Base-by-base conservation (phyloP, 768 basidiomycete genomes). In the Kwoniella mangroviensis region DNA sequence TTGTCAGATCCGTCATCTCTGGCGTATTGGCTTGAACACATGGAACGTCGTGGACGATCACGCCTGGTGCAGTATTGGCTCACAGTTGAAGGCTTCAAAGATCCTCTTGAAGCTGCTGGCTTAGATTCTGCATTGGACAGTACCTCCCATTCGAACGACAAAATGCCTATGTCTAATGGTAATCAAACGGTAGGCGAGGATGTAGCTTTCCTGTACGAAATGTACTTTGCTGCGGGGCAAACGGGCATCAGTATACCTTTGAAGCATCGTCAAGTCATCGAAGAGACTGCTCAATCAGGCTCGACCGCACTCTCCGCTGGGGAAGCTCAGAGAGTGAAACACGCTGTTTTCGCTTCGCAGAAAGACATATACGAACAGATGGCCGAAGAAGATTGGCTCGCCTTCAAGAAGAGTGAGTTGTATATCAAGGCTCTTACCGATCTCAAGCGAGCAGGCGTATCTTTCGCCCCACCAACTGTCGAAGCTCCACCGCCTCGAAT, bases 1-100 rank as follows among this genome's bases (percentile, higher is more conserved):
- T 88, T 99, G 3, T 85, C 90, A 24, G 94, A 93, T 74, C 95
- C 96, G 0, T 91, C 89, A 45, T 93, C 94, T 0, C 87, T 98
- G 2, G 93, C 92, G 2, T 96, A 97, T 81, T 92, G 96, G 84
- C 94, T 98, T 90, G 97, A 99, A 84, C 97, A 93, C 76, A 95
- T 98, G 93, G 97, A 98, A 75, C 88, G 97, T 15, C 88, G 91
- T 9, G 87, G 89, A 69, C 89, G 91, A 40, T 92, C 94, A 13
- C 79, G 92, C 13, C 88, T 93, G 11, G 93, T 97, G 3, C 96
- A 98, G 73, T 99, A 98, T 84, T 98, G 96, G 96, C 86, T 98
- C 1, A 93, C 94, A 0, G 92, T 98, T 2, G 94, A 99, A 84
- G 93, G 93, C 68, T 96, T 98, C 87, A 98, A 98, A 84, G 93